Conservation (phyloP, 1,139 yeast genomes). For the Ogataea hybrid region DNA sequence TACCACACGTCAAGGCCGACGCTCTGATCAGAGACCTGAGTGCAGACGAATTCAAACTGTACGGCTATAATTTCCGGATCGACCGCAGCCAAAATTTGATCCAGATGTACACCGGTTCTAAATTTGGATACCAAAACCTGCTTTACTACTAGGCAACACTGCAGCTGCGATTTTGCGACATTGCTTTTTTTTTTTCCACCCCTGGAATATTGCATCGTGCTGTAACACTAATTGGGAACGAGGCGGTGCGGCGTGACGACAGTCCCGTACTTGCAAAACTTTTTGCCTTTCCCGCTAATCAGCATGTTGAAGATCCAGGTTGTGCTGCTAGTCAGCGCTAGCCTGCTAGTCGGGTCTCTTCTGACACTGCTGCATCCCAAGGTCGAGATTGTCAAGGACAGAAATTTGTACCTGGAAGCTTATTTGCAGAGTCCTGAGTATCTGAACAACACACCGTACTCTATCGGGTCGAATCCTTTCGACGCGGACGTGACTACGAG, state of each 20-base stretch:
- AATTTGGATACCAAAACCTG: constrained; percentile 23
- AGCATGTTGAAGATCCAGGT: not conserved
- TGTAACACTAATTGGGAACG: not conserved
- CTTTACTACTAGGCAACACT: constrained; percentile 15
- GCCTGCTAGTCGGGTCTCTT: not conserved
- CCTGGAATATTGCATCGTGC: too few relatives aligned
- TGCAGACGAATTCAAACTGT: constrained; percentile 20
- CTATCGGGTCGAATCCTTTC: constrained; percentile 16
- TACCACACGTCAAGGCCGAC: constrained; percentile 15
- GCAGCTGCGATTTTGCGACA: not conserved
- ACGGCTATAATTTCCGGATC: constrained; percentile 27
- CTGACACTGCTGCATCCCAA: constrained; percentile 1
- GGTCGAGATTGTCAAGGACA: constrained; percentile 1
- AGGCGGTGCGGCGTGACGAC: not conserved
- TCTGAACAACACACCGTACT: constrained; percentile 5
- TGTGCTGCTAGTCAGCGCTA: not conserved
- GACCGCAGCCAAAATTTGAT: constrained; percentile 17
- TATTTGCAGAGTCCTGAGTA: constrained; percentile 11
- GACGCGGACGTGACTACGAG: constrained; percentile 10
- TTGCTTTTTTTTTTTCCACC: not conserved
- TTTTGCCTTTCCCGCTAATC: not conserved
- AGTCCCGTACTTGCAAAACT: not conserved
- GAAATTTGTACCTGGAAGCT: constrained; percentile 4
- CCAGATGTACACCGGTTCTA: constrained; percentile 21
- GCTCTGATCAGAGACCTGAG: constrained; percentile 7